Evolutionary conservation across 2,329 filamentous ascomycete genomes (phyloP), one percentile per base, ranked within the genome.

Genomic region (Falciphora oryzae): DNA sequence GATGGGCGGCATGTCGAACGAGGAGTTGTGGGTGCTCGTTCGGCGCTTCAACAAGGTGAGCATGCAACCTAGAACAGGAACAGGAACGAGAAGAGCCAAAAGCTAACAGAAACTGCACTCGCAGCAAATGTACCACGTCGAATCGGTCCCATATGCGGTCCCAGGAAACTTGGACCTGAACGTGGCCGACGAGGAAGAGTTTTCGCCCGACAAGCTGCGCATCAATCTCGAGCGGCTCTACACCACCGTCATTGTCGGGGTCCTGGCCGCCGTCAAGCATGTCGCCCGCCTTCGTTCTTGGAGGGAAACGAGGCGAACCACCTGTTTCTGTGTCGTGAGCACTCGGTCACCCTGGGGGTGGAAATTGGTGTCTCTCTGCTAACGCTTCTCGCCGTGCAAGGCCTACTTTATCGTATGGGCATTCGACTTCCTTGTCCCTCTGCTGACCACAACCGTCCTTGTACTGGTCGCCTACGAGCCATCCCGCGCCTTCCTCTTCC

Each of bases 201-300:
- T 95, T 73, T 91, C 89, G 0, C 91, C 92, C 0, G 91, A 95
- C 71, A 95, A 95, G 76, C 79, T 96, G 59, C 83, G 92, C 14
- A 85, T 88, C 2, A 92, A 90, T 63, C 73, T 95, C 4, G 92
- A 96, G 75, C 82, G 92, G 18, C 78, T 95, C 14, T 96, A 96
- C 73, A 93, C 92, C 83, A 91, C 89, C 0, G 85, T 96, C 0
- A 79, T 89, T 10, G 83, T 93, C 61, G 83, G 87, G 18, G 59
- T 92, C 16, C 82, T 92, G 58, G 82, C 80, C 0, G 83, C 85
- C 22, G 84, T 84, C 66, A 94, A 95, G 71, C 92, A 96, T 66
- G 82, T 93, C 67, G 88, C 85, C 3, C 83, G 92, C 16, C 76
- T 96, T 7, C 83, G 92, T 22, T 94, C 91, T 1, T 96, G 92